Percentiles rank a stretch among this genome's conserved stretches.
Evolutionary conservation across 179 eudicot species (phyloP).

Genomic region (Beta corolliflora): DNA sequence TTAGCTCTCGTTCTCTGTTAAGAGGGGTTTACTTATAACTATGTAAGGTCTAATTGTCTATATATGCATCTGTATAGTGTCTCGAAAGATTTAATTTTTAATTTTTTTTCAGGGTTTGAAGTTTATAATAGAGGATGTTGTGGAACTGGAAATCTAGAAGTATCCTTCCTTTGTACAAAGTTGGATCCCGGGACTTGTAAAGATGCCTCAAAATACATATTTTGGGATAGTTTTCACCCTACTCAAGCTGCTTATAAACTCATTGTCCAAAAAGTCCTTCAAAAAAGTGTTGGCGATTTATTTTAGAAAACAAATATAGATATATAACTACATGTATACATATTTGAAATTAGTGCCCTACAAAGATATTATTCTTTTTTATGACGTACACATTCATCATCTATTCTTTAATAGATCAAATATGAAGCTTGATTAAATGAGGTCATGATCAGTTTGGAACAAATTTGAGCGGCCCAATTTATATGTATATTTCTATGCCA

Average conservation of each 20-base stretch:
- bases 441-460: too few species aligned
- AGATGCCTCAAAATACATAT: slow-evolving; percentile 39
- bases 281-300: slow-evolving; percentile 5
- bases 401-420: too few species aligned
- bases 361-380: not conserved
- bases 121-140: slow-evolving; percentile 43
- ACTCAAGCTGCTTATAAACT: slow-evolving; percentile 37
- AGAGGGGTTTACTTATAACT: too few species aligned
- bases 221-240: slow-evolving; percentile 57
- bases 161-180: slow-evolving; percentile 25
- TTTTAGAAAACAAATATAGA: not conserved
- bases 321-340: not conserved
- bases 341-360: too few species aligned
- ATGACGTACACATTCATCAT: too few species aligned
- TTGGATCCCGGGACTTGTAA: slow-evolving; percentile 26
- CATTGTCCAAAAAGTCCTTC: slow-evolving; percentile 27
- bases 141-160: slow-evolving; percentile 44
- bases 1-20: too few species aligned
- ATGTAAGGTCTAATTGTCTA: too few species aligned
- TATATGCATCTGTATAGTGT: too few species aligned
- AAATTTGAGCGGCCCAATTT: too few species aligned
- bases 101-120: slow-evolving; percentile 32
- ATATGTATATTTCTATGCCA: too few species aligned
- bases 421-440: too few species aligned
- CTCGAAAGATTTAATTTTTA: too few species aligned